Base-by-base conservation (phyloP, 2,329 filamentous ascomycete genomes). In the Cladophialophora yegresii region DNA sequence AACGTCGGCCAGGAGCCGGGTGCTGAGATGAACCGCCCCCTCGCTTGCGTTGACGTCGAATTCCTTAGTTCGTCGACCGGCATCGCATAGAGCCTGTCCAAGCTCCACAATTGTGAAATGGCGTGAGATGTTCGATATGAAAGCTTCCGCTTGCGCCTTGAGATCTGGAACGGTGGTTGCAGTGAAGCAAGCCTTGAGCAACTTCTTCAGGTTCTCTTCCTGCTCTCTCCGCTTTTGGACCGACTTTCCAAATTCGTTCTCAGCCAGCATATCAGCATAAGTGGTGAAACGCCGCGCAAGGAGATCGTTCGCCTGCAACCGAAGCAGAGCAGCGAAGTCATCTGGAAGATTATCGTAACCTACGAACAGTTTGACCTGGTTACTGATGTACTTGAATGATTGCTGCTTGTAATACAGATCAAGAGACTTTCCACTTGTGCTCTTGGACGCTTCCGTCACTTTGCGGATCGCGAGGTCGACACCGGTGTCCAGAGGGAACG, bases 331-430 rank as follows among this genome's bases (percentile, higher is more conserved):
- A 3, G 91, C 87, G 68, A 98, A 85, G 69, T 99, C 93, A 7
- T 99, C 95, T 0, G 93, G 93, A 12, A 98, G 81, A 71, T 85
- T 89, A 73, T 99, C 95, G 66, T 87, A 87, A 3, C 95, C 95
- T 63, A 99, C 89, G 61, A 93, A 87, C 33, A 99, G 82, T 79
- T 98, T 99, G 58, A 96, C 82, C 72, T 98, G 93, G 0, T 92
- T 85, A 70, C 89, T 92, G 72, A 99, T 87, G 72, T 98, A 84
- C 66, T 92, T 88, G 70, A 97, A 87, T 0, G 96, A 91, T 77
- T 99, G 92, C 73, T 90, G 90, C 79, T 98, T 98, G 81, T 99
- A 96, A 75, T 91, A 95, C 0, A 81, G 81, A 72, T 98, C 93
- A 40, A 90, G 76, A n/a, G 75, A 87, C 70, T 89, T 89, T 8